phyloP scores from a whole-genome alignment of 306 rosid species.

The Coriaria nepalensis region DNA sequence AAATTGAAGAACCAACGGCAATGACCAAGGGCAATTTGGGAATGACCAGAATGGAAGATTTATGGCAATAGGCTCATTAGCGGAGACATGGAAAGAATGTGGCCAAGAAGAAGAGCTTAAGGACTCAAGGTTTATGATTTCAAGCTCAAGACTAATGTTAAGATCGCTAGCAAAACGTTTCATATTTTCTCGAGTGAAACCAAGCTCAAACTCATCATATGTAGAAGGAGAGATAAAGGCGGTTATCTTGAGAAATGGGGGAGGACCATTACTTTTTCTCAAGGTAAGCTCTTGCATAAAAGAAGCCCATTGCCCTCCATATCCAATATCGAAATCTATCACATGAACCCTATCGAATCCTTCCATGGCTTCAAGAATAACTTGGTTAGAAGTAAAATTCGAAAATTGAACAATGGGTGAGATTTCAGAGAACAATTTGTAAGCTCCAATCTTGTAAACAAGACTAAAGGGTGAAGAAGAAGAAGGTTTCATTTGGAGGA shows the following conservation, averaged over 20 bases:
- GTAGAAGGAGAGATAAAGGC: constrained; percentile 50
- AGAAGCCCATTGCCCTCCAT: constrained; percentile 95
- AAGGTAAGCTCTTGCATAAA: constrained; percentile 76
- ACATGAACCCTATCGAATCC: constrained; percentile 53
- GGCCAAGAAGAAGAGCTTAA: constrained; percentile 60
- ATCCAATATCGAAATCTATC: constrained; percentile 76
- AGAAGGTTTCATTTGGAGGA: constrained; percentile 30
- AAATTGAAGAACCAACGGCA: constrained; percentile 51
- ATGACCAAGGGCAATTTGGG: constrained; percentile 25
- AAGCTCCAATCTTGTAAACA: constrained; percentile 69
- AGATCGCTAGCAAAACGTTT: constrained; percentile 60
- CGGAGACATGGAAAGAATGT: constrained; percentile 29
- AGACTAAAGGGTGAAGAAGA: constrained; percentile 45
- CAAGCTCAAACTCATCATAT: constrained; percentile 52
- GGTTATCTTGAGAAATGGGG: constrained; percentile 58
- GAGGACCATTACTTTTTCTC: constrained; percentile 28
- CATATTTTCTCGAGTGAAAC: constrained; percentile 65
- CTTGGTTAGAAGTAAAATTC: constrained; percentile 82
- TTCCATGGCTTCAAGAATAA: constrained; percentile 66
- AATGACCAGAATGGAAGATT: constrained; percentile 55
- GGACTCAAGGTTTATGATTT: constrained; percentile 40
- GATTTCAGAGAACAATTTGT: constrained; percentile 74
- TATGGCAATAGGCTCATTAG: constrained; percentile 53
- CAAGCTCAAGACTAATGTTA: constrained; percentile 55
- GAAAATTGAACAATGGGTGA: constrained; percentile 85